Evolutionary conservation across 257 asterid species (phyloP), one percentile per base, ranked within the genome.

Genomic region (Mentha longifolia): DNA sequence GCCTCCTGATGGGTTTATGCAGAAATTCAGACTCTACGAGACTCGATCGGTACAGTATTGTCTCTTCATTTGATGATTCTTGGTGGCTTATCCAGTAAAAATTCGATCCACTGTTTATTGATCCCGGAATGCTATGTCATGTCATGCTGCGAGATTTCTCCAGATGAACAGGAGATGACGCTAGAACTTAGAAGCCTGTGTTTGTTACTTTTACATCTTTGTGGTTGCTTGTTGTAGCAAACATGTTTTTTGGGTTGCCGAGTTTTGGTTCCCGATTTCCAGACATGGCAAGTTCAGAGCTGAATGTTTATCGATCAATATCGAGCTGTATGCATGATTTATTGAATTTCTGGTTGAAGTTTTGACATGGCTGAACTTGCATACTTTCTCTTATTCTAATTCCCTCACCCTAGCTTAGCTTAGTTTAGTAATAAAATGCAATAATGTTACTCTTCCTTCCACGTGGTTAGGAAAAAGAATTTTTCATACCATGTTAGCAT

Each of bases 1-100:
- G 1, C 77, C 74, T 41, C 73, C 84, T 1, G 87, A 81, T 65
- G 88, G 91, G 64, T 79, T 87, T 84, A 87, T 93, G 91, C 91
- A 91, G 87, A 89, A 93, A 86, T 93, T 93, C 82, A 86, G 95
- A 67, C 97, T 93, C 61, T 93, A 90, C 33, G 89, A 90, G 85
- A 93, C 98, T 63, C 86, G 71, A 82, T 87, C 98, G 96, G 98
- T 93, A 90, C 70, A 20, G 15, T 50, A 67, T 64, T 41, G 19
- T 62, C 50, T 68, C 58, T 16, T 60, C 59, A 31, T 61, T 42
- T 67, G 41, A 71, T 77, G 59, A 47, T 76, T 69, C 12, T 63
- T 82, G 49, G 28, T 70, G 56, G 58, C 31, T 10, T 43, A 56
- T n/a, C 6, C 37, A 9, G 54, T 51, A 45, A 56, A 68, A 47